Percentiles rank a stretch among this genome's conserved stretches.
Conservation (phyloP, 352 stramenopile genomes). For the Phytophthora uliginosa region DNA sequence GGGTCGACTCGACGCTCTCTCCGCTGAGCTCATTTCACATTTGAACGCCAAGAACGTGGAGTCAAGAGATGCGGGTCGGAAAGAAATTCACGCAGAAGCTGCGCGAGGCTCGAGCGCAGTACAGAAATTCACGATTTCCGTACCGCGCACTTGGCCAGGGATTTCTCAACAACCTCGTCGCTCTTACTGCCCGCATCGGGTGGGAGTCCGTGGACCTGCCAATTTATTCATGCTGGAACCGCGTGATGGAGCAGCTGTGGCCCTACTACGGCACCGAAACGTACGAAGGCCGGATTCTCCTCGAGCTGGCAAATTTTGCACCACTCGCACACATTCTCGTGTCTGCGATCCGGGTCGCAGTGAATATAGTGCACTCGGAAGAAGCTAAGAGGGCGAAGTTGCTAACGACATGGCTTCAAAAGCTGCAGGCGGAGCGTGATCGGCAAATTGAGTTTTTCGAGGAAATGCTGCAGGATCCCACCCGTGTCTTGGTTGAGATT, state of each 20-base stretch:
- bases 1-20: too few relatives aligned
- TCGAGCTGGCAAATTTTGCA: neutral
- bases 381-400: neutral
- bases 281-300: neutral
- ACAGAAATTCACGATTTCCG: neutral
- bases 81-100: conserved; percentile 12
- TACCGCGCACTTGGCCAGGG: neutral
- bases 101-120: neutral
- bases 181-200: neutral
- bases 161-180: neutral
- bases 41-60: too few relatives aligned
- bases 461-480: neutral
- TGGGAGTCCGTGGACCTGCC: neutral
- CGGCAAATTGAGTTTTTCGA: neutral
- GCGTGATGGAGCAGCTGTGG: conserved; percentile 1
- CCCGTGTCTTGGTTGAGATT: neutral
- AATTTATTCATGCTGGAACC: conserved; percentile 1
- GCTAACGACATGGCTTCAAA: neutral
- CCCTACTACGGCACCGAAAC: conserved; percentile 1
- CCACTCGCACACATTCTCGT: neutral
- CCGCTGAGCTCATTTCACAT: too few relatives aligned
- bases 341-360: neutral
- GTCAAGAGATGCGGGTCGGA: neutral
- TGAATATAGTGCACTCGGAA: neutral
- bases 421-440: neutral